Conservation (phyloP, 495 filamentous ascomycete genomes). For the Apodospora peruviana region DNA sequence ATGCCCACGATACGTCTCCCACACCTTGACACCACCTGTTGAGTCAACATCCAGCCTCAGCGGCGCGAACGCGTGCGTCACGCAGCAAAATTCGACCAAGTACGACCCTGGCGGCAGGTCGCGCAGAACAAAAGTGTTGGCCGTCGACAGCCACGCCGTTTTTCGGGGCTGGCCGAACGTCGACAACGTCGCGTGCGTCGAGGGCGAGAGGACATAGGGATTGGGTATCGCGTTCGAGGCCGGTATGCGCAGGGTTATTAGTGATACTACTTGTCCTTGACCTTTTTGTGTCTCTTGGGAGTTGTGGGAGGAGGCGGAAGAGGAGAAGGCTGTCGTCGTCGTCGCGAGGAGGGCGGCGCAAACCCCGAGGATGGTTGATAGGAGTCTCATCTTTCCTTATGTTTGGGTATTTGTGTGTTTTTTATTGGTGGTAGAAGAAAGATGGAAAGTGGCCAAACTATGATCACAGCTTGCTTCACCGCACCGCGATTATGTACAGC, state of each 20-base stretch:
- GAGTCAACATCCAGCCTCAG: constrained; percentile 68
- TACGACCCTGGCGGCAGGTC: constrained; percentile 66
- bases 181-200: constrained; percentile 68
- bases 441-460: too few species aligned
- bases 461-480: too few species aligned
- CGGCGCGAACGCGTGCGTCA: constrained; percentile 67
- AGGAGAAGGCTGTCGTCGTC: too few species aligned
- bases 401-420: background rate
- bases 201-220: constrained; percentile 53
- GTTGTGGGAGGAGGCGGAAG: constrained; percentile 9
- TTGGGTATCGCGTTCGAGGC: constrained; percentile 46
- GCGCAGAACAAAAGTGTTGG: constrained; percentile 67
- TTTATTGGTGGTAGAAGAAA: too few species aligned
- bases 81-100: constrained; percentile 69
- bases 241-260: constrained; percentile 40
- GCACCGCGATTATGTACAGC: too few species aligned
- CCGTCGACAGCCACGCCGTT: constrained; percentile 55
- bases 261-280: constrained; percentile 13
- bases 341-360: background rate
- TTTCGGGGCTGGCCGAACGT: constrained; percentile 40
- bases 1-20: constrained; percentile 85
- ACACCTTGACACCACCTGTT: constrained; percentile 49
- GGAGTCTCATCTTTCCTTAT: background rate
- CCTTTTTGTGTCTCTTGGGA: constrained; percentile 6
- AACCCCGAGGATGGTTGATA: background rate